Conservation (phyloP, 495 filamentous ascomycete genomes). For the Choiromyces venosus region DNA sequence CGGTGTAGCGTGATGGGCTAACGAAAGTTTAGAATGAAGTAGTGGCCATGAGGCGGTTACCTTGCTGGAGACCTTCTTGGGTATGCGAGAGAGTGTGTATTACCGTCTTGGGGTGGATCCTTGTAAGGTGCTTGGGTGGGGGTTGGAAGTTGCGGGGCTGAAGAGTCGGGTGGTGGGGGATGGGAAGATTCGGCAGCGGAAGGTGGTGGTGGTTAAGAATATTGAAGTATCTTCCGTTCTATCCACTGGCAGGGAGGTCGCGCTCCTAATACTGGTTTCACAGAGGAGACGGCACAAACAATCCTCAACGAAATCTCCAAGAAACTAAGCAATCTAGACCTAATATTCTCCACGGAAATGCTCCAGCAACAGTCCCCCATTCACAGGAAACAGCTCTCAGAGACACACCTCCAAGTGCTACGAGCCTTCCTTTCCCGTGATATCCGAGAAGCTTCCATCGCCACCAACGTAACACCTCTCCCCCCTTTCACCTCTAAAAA, state of each 20-base stretch:
- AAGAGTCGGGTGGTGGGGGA: slow-evolving; percentile 46
- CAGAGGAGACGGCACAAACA: slow-evolving; percentile 48
- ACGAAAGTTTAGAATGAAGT: slow-evolving; percentile 66
- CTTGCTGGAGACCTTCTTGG: slow-evolving; percentile 58
- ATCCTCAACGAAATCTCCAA: slow-evolving; percentile 48
- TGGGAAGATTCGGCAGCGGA: slow-evolving; percentile 16
- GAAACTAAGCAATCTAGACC: slow-evolving; percentile 51
- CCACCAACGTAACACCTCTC: slow-evolving; percentile 52
- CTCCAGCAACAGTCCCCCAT: slow-evolving; percentile 57
- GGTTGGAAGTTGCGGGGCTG: slow-evolving; percentile 62
- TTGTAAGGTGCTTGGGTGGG: slow-evolving; percentile 67
- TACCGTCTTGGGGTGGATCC: slow-evolving; percentile 50
- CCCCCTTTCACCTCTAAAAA: not conserved
- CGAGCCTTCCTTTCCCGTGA: slow-evolving; percentile 67
- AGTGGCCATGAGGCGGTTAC: slow-evolving; percentile 60
- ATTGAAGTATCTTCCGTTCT: slow-evolving; percentile 48
- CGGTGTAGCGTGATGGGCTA: too few relatives aligned
- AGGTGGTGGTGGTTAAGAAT: slow-evolving; percentile 52
- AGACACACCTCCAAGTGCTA: slow-evolving; percentile 62
- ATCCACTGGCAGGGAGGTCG: not conserved
- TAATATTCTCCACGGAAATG: slow-evolving; percentile 60
- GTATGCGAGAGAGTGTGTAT: slow-evolving; percentile 59
- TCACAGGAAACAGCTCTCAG: slow-evolving; percentile 54
- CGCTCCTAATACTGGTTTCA: slow-evolving; percentile 2
- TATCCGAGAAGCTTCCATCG: slow-evolving; percentile 56